These are phyloP conservation scores for Acacia confusa DNA, from an alignment of 306 rosid genomes.

Conservation along the genomic window DNA sequence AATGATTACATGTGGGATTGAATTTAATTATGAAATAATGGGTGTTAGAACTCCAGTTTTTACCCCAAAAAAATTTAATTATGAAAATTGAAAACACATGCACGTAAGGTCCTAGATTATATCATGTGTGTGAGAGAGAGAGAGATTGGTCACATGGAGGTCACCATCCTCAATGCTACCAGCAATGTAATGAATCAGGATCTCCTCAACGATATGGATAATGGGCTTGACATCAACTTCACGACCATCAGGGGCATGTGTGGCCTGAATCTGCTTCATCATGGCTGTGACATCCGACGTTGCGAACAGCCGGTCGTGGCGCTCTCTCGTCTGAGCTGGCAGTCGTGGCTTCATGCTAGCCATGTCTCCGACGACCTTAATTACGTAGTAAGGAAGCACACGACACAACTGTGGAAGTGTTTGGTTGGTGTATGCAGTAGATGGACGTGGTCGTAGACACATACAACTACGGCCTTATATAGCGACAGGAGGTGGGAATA, in stretches of 20 bases:
- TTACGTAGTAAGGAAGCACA: not conserved
- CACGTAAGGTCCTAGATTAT: not conserved
- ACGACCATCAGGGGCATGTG: slow-evolving; percentile 68
- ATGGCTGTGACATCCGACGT: slow-evolving; percentile 67
- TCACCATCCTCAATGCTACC: slow-evolving; percentile 39
- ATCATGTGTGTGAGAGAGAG: not conserved
- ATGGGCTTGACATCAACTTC: slow-evolving; percentile 65
- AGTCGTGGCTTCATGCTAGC: slow-evolving; percentile 26
- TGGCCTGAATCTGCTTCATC: slow-evolving; percentile 68
- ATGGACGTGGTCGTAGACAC: slow-evolving; percentile 21
- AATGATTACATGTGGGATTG: not conserved
- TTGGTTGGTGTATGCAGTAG: not conserved
- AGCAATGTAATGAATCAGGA: slow-evolving; percentile 47
- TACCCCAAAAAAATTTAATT: too few relatives aligned
- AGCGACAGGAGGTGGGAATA: slow-evolving; percentile 54
- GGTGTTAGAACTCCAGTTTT: too few relatives aligned
- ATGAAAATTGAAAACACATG: not conserved
- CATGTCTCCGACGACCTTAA: slow-evolving; percentile 33
- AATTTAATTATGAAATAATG: too few relatives aligned
- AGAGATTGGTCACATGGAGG: slow-evolving; percentile 24
- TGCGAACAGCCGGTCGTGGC: slow-evolving; percentile 37
- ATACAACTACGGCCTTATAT: slow-evolving; percentile 38
- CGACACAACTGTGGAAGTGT: not conserved
- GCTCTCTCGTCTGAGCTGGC: slow-evolving; percentile 38
- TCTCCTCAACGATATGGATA: slow-evolving; percentile 54